A percentile compares a stretch with the other conserved stretches of the same genome.
phyloP scores from a whole-genome alignment of 192 early-diverging fungal species.

The Geranomyces variabilis region DNA sequence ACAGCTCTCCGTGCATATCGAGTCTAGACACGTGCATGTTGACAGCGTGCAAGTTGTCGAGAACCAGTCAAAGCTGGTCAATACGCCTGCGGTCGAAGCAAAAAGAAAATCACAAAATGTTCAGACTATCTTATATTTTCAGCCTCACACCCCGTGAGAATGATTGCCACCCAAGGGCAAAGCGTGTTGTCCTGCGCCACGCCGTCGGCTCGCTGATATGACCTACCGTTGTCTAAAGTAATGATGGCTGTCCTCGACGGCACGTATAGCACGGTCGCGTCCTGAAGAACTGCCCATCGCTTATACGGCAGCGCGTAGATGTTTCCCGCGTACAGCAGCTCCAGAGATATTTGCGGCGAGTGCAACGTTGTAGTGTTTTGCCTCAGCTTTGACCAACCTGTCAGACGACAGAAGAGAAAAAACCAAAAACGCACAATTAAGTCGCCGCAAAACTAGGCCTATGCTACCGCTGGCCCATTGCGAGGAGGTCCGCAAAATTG shows the following conservation, averaged over 20 bases:
- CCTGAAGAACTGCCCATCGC: constrained; percentile 25
- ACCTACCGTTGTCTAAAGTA: constrained; percentile 41
- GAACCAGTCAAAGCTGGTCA: constrained; percentile 37
- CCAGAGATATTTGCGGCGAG: constrained; percentile 28
- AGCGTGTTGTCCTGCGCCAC: no score
- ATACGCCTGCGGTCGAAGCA: constrained; percentile 3
- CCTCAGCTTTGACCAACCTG: background rate
- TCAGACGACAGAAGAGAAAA: background rate
- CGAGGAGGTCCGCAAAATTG: background rate
- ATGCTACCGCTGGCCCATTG: no score
- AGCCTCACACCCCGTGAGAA: no score
- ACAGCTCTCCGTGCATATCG: constrained; percentile 45
- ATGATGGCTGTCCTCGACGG: constrained; percentile 42
- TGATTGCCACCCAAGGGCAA: no score
- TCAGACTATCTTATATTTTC: no score
- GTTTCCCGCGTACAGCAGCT: constrained; percentile 31
- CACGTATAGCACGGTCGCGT: constrained; percentile 35
- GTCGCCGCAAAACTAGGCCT: no score
- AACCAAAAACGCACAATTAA: no score
- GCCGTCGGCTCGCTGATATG: background rate
- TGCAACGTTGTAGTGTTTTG: background rate
- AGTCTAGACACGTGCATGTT: constrained; percentile 48
- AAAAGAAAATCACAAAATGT: background rate
- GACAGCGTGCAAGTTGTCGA: constrained; percentile 45
- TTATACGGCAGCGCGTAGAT: constrained; percentile 23